These are phyloP conservation scores for Solanum rostratum DNA, from an alignment of 257 asterid genomes.

Conservation along the genomic window DNA sequence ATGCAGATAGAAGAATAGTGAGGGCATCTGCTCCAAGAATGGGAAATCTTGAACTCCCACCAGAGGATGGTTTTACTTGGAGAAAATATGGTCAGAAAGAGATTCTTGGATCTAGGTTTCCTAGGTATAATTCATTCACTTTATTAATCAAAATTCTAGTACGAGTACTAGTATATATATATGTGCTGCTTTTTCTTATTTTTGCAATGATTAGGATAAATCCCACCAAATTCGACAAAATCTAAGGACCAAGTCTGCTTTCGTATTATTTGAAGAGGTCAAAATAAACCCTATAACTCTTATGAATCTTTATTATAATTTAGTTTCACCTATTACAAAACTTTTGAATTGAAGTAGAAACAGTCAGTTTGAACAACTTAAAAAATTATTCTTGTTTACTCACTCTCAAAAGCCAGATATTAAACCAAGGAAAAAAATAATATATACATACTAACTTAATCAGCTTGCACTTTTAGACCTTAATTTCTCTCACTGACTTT, in stretches of 20 bases:
- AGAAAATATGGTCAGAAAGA: constrained; percentile 83
- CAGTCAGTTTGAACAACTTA: not conserved
- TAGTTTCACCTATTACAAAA: not conserved
- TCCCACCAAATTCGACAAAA: not conserved
- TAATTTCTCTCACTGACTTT: not conserved
- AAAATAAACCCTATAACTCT: not conserved
- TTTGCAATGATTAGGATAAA: not conserved
- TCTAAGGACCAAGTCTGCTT: not conserved
- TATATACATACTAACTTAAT: not conserved
- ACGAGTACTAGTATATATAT: not conserved
- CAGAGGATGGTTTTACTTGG: constrained; percentile 85
- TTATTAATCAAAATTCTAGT: not conserved
- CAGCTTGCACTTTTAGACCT: not conserved
- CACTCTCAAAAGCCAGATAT: not conserved
- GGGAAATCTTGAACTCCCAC: constrained; percentile 78
- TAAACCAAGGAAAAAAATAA: not conserved
- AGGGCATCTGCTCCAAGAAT: constrained; percentile 56
- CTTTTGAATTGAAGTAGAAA: not conserved
- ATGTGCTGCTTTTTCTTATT: not conserved
- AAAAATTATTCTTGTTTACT: not conserved
- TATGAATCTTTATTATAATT: not conserved
- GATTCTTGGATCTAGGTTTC: constrained; percentile 53
- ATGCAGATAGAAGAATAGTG: constrained; percentile 20
- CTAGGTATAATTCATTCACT: constrained; percentile 33
- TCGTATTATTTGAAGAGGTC: not conserved